Evolutionary conservation across 352 stramenopile genomes (phyloP).

Genomic region (Heterotrichella gracilis): DNA sequence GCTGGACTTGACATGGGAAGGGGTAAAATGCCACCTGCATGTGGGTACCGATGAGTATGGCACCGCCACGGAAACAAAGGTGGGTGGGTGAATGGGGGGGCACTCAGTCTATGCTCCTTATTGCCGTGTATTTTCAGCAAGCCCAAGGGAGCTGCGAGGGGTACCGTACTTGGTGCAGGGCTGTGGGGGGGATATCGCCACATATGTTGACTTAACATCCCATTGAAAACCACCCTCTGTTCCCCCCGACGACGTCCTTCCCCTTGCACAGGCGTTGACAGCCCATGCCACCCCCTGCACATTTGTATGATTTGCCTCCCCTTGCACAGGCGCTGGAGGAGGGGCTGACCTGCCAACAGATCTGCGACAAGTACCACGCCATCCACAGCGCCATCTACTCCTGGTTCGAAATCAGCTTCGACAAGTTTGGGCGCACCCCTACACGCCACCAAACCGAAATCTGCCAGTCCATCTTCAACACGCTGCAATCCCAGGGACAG

Average conservation of each 20-base stretch:
- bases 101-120: too few relatives aligned
- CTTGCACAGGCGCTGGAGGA: too few relatives aligned
- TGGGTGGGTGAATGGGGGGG: too few relatives aligned
- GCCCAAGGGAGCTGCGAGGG: too few relatives aligned
- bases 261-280: too few relatives aligned
- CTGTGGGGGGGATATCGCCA: too few relatives aligned
- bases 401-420: constrained; percentile 20
- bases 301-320: not conserved
- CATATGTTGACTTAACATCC: too few relatives aligned
- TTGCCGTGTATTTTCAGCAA: too few relatives aligned
- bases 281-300: not conserved
- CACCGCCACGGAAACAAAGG: constrained; percentile 20
- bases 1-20: too few relatives aligned
- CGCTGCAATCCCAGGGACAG: constrained; percentile 36
- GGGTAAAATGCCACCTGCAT: constrained; percentile 18
- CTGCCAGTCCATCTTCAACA: constrained; percentile 44
- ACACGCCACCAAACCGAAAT: constrained; percentile 34
- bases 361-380: constrained; percentile 43
- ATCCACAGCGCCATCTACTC: constrained; percentile 19
- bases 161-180: too few relatives aligned
- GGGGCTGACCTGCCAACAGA: constrained; percentile 15
- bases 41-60: constrained; percentile 21
- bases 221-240: too few relatives aligned
- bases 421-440: constrained; percentile 19
- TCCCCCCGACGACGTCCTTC: too few relatives aligned